Evolutionary conservation across 768 basidiomycete species (phyloP), one percentile per base, ranked within the genome.

Genomic region (Termitomyces sp.): DNA sequence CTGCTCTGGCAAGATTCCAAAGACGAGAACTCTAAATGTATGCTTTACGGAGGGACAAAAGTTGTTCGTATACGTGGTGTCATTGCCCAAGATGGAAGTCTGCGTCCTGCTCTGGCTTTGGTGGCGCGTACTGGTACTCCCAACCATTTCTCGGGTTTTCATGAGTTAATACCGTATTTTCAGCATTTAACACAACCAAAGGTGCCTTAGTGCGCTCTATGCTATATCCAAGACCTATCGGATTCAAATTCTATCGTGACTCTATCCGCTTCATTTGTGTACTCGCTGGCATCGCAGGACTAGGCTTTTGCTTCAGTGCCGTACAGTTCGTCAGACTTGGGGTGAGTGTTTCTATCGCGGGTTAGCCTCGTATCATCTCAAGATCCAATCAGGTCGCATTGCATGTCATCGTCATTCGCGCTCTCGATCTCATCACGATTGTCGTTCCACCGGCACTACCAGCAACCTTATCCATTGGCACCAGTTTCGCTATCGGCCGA

Each of bases 171-270:
- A 31, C 45, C 1, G 12, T 27, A 25, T 51, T 12, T 16, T 10
- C 47, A 86, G 89, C 91, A 1, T 98, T 98, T 73, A 93, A 91
- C 68, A 99, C 97, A 1, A 99, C 97, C 5, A 98, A 98, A 71
- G 97, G 97, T 16, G 90, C 96, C 0, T 76, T 99, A 22, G 84
- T 98, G 22, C 82, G 97, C 22, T 98, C 96, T 0, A 99, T 99
- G 96, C 77, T 99, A 15, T 99, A 95, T 74, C 97, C 97, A 0
- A 98, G 97, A 66, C 95, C 96, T 0, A 94, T 97, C 58, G 96
- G 94, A 0, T 99, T 99, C 83, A 97, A 97, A 69, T 98, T 99
- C 73, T 98, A 98, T 72, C 86, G 88, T 31, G 92, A 94, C 70
- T 92, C 91, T 1, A 84, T 91, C 29, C 76, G 88, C 57, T 99